Conservation (phyloP, 306 rosid species). For the Gastrolobium villosum region DNA sequence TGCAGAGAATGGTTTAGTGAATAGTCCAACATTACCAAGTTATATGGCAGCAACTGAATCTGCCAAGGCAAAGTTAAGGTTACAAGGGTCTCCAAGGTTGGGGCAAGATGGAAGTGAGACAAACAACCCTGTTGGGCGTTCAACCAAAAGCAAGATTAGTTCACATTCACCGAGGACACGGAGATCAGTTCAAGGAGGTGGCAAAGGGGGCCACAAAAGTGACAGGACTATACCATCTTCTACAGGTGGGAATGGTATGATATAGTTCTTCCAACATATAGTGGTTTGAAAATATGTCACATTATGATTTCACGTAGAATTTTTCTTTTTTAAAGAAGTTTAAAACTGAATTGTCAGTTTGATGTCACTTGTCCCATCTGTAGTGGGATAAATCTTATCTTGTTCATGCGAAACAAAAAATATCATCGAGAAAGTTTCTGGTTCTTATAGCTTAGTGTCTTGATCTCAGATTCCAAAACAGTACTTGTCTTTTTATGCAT, state of each 20-base stretch:
- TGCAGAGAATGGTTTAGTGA: constrained; percentile 66
- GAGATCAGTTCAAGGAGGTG: constrained; percentile 69
- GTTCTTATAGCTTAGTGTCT: not conserved
- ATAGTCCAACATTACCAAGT: constrained; percentile 75
- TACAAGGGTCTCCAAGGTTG: constrained; percentile 74
- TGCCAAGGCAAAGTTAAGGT: constrained; percentile 86
- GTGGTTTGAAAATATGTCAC: constrained; percentile 10
- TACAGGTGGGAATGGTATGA: constrained; percentile 56
- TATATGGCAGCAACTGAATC: constrained; percentile 94
- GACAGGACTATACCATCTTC: constrained; percentile 49
- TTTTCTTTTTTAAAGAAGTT: not conserved
- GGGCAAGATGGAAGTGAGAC: constrained; percentile 69
- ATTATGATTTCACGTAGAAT: not conserved
- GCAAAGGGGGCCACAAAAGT: constrained; percentile 65
- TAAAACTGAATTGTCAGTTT: constrained; percentile 16
- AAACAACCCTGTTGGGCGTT: constrained; percentile 62
- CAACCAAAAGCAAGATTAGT: constrained; percentile 64
- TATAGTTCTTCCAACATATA: constrained; percentile 6
- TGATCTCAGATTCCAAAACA: constrained; percentile 9
- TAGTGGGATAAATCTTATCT: not conserved
- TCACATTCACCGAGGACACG: constrained; percentile 81
- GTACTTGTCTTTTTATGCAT: not conserved
- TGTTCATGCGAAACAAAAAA: not conserved
- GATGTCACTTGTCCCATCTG: not conserved
- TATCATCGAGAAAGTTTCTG: constrained; percentile 6